phyloP scores from a whole-genome alignment of 495 filamentous ascomycete species.

The Daldinia childiae region DNA sequence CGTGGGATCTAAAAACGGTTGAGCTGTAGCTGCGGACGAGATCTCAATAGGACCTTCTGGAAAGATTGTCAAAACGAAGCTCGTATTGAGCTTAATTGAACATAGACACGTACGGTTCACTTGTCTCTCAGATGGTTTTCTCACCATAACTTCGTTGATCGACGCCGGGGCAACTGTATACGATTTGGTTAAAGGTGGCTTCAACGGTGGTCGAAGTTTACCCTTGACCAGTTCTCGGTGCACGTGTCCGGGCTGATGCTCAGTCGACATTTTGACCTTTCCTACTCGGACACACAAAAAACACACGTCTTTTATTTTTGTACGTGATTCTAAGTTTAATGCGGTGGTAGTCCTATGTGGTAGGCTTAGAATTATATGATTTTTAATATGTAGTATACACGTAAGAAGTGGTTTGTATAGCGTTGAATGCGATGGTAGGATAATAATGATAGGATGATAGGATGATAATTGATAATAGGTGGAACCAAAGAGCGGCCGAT shows the following conservation, averaged over 20 bases:
- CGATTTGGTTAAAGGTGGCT: conserved; percentile 37
- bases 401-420: conserved; percentile 5
- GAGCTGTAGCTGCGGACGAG: conserved; percentile 49
- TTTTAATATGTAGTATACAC: conserved; percentile 12
- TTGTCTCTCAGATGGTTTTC: conserved; percentile 29
- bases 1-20: conserved; percentile 55
- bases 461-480: too few relatives aligned
- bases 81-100: conserved; percentile 18
- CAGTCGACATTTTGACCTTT: conserved; percentile 1
- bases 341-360: conserved; percentile 14
- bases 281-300: background rate
- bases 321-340: background rate
- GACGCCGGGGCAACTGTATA: conserved; percentile 49
- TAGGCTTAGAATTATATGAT: conserved; percentile 12
- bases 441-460: background rate
- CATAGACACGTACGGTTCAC: conserved; percentile 30
- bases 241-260: conserved; percentile 14
- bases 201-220: conserved; percentile 35
- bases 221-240: conserved; percentile 41
- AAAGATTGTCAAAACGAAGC: conserved; percentile 18
- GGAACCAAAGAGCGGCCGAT: conserved; percentile 26
- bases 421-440: conserved; percentile 12
- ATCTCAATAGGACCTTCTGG: conserved; percentile 41
- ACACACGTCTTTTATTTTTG: conserved; percentile 10
- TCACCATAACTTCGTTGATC: conserved; percentile 48